These are phyloP conservation scores for Apiospora sp. DNA, from an alignment of 2,329 filamentous ascomycete genomes.

Conservation along the genomic window DNA sequence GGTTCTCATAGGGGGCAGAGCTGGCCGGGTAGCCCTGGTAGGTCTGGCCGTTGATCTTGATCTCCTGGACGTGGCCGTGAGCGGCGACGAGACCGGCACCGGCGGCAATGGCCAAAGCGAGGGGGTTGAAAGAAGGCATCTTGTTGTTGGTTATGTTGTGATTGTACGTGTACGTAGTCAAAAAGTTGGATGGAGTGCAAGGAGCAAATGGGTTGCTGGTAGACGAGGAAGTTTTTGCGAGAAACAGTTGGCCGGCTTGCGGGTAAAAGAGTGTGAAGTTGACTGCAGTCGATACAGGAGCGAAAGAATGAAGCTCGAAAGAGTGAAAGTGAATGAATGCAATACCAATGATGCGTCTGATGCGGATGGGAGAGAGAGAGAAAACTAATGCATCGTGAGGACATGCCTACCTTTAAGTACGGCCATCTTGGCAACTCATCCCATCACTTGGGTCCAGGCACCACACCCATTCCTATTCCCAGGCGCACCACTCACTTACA, in stretches of 20 bases:
- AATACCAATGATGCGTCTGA: conserved; percentile 25
- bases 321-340: conserved; percentile 30
- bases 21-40: conserved; percentile 33
- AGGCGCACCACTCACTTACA: background rate
- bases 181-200: conserved; percentile 25
- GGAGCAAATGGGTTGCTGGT: background rate
- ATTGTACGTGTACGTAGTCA: background rate
- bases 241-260: conserved; percentile 26
- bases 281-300: conserved; percentile 31
- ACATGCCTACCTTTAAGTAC: conserved; percentile 1
- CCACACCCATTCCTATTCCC: background rate
- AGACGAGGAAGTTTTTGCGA: background rate
- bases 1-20: conserved; percentile 33
- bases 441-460: background rate
- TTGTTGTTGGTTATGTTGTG: background rate
- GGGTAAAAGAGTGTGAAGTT: conserved; percentile 28
- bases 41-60: conserved; percentile 34
- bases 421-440: conserved; percentile 9
- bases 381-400: conserved; percentile 15
- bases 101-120: conserved; percentile 27
- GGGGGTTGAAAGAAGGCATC: conserved; percentile 28
- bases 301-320: conserved; percentile 30
- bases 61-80: conserved; percentile 43
- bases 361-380: background rate
- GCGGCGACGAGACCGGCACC: conserved; percentile 38